Conservation (phyloP, 2,329 filamentous ascomycete species). For the Colletotrichum sp. region DNA sequence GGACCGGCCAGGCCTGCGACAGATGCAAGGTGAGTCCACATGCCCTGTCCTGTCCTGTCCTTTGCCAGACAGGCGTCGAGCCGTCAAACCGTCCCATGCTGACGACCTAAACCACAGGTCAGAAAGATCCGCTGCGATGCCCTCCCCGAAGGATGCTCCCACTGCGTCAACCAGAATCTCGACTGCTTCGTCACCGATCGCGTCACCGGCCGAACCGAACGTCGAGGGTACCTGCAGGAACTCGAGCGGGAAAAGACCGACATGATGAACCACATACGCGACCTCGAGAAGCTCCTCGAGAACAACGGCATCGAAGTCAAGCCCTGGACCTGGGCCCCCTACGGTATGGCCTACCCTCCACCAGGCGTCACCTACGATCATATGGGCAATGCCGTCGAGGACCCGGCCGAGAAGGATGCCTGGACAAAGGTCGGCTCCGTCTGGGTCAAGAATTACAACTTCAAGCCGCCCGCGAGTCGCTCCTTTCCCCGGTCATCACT, state of each 20-base stretch:
- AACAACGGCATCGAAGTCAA: slow-evolving; percentile 66
- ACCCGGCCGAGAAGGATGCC: slow-evolving; percentile 27
- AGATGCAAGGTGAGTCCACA: slow-evolving; percentile 74
- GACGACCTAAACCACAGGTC: slow-evolving; percentile 51
- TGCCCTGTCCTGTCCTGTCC: neutral
- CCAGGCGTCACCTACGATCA: slow-evolving; percentile 29
- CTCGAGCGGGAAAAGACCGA: slow-evolving; percentile 75
- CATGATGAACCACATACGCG: slow-evolving; percentile 69
- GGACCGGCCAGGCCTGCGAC: slow-evolving; percentile 87
- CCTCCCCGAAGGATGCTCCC: slow-evolving; percentile 79
- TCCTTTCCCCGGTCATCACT: slow-evolving; percentile 37
- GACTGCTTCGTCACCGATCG: slow-evolving; percentile 87
- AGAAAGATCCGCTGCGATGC: slow-evolving; percentile 90
- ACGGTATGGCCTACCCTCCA: slow-evolving; percentile 22
- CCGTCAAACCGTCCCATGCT: neutral
- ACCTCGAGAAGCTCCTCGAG: slow-evolving; percentile 70
- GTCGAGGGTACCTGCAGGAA: slow-evolving; percentile 78
- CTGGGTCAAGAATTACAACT: slow-evolving; percentile 37
- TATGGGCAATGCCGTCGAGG: slow-evolving; percentile 25
- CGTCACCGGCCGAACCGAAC: slow-evolving; percentile 81
- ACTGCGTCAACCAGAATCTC: slow-evolving; percentile 77
- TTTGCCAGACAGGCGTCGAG: neutral
- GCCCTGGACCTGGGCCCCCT: slow-evolving; percentile 41
- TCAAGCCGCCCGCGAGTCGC: slow-evolving; percentile 24
- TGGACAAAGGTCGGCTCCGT: slow-evolving; percentile 37